Evolutionary conservation across 1,139 yeast genomes (phyloP), one percentile per base, ranked within the genome.

Genomic region (Scheffersomyces stambukii): DNA sequence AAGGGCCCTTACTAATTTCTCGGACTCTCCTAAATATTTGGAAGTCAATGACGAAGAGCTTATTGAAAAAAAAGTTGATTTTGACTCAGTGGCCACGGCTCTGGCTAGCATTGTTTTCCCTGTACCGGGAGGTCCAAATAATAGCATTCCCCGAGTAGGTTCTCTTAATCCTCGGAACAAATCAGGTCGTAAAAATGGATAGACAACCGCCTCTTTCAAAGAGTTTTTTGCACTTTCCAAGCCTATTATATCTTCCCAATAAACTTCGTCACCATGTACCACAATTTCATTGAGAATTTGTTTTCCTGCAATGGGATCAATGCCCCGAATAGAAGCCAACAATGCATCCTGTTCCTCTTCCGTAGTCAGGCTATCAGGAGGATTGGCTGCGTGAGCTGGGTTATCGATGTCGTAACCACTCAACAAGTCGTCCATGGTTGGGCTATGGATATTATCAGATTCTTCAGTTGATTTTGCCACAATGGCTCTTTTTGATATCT

Each of bases 91-190:
- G 1, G 98, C 98, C 6, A 91, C 97, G 0, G 98, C 97, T 41
- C 96, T 67, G 0, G 97, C 97, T 45, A 91, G 68, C 96, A 91
- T 91, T 0, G 98, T 91, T 46, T 91, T 91, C 39, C 98, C 98
- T 0, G 98, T 91, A 12, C 98, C 98, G 0, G 98, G 98, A 1
- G 98, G 98, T 0, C 98, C 98, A 63, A 91, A 91, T 19, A 91
- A 60, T 16, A 91, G 63, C 96, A 91, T 89, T 6, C 98, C 98
- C 41, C 96, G 64, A 0, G 95, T 95, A 1, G 98, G 98, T 54
- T 91, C 97, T 42, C 98, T 68, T 34, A 91, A 63, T 0, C 98
- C 98, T 28, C 79, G 74, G 49, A 91, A 91, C 37, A 91, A 63
- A 55, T 91, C 98, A 0, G 98, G 98, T 28, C 97, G 70, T 41